Conservation (phyloP, 441 rosid genomes). For the Pelargonium citronellum region DNA sequence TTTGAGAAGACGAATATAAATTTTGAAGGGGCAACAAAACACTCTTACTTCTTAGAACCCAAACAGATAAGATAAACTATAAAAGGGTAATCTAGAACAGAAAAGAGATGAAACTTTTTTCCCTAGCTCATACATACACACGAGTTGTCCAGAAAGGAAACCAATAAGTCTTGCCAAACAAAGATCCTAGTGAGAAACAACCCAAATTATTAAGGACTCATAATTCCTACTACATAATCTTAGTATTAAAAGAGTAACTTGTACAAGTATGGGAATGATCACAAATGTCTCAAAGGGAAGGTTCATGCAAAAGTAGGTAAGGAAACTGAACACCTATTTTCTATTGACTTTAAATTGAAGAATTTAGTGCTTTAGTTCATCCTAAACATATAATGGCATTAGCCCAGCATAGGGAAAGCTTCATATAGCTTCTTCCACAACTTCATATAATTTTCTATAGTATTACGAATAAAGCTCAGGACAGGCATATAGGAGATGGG, state of each 20-base stretch:
- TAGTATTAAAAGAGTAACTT: not conserved
- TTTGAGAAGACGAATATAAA: not conserved
- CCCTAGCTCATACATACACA: not conserved
- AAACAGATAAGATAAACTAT: not conserved
- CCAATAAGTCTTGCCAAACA: not conserved
- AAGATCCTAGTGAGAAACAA: not conserved
- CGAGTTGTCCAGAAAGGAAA: not conserved
- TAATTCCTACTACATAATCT: not conserved
- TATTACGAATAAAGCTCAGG: not conserved
- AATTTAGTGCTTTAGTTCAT: not conserved
- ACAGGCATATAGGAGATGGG: not conserved
- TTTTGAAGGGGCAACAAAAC: not conserved
- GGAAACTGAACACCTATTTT: not conserved
- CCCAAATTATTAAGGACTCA: not conserved
- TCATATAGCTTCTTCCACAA: not conserved
- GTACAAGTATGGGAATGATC: not conserved
- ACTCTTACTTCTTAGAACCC: not conserved
- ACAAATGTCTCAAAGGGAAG: not conserved
- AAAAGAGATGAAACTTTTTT: not conserved
- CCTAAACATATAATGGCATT: not conserved
- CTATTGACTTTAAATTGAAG: not conserved
- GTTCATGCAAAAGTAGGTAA: not conserved
- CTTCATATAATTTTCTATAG: not conserved
- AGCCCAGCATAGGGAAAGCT: not conserved
- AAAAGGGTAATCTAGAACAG: not conserved